A percentile compares a stretch with the other conserved stretches of the same genome.
phyloP scores from a whole-genome alignment of 768 basidiomycete species.

The Pleurotus tuoliensis region DNA sequence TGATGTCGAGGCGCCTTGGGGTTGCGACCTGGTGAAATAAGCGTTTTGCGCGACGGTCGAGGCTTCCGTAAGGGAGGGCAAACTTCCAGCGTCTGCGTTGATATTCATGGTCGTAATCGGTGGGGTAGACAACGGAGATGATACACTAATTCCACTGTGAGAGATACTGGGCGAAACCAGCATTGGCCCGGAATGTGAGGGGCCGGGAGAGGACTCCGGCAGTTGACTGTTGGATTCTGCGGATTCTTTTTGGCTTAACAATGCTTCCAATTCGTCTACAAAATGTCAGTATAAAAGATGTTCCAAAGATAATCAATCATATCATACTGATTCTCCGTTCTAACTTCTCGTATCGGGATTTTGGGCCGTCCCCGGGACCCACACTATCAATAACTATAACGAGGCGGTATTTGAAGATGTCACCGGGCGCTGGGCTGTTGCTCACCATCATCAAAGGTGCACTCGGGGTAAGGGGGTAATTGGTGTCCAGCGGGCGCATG shows the following conservation, averaged over 20 bases:
- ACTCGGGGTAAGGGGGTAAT: slow-evolving; percentile 57
- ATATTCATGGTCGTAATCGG: neutral
- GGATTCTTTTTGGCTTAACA: slow-evolving; percentile 59
- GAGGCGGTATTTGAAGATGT: neutral
- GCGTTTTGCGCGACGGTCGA: neutral
- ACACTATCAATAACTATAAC: slow-evolving; percentile 38
- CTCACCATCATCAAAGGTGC: slow-evolving; percentile 74
- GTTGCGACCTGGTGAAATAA: neutral
- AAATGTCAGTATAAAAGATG: neutral
- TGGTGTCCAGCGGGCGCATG: slow-evolving; percentile 56
- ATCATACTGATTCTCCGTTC: slow-evolving; percentile 66
- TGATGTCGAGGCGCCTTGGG: neutral
- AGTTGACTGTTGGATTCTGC: slow-evolving; percentile 7
- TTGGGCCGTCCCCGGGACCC: slow-evolving; percentile 44
- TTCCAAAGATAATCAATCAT: neutral
- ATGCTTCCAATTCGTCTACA: slow-evolving; percentile 62
- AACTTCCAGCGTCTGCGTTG: slow-evolving; percentile 13
- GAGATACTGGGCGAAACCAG: neutral
- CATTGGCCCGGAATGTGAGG: slow-evolving; percentile 6
- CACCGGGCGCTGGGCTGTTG: slow-evolving; percentile 5
- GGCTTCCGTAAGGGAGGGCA: neutral
- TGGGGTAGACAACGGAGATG: neutral
- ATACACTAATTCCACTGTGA: neutral
- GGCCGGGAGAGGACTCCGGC: slow-evolving; percentile 10
- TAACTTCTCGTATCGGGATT: slow-evolving; percentile 57